Evolutionary conservation across 2,329 filamentous ascomycete genomes (phyloP).

Genomic region (Aspergillus pseudotamarii): DNA sequence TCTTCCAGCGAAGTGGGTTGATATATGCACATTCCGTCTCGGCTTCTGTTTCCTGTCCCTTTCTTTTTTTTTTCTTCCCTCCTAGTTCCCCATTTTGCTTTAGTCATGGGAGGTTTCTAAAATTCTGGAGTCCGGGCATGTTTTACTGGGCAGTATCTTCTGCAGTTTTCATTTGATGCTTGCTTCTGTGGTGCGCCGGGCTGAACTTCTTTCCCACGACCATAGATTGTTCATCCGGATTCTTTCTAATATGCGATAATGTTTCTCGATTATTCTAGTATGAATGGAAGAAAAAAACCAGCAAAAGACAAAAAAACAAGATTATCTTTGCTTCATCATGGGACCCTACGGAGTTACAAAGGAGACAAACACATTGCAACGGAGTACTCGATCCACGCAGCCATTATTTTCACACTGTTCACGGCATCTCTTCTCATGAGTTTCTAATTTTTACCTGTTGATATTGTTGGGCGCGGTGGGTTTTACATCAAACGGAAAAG

Average conservation of each 20-base stretch:
- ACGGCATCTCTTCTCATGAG: constrained; percentile 1
- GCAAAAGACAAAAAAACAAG: constrained; percentile 27
- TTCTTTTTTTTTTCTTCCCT: constrained; percentile 7
- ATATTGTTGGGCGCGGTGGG: background rate
- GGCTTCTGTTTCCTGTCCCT: constrained; percentile 18
- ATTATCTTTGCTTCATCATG: constrained; percentile 11
- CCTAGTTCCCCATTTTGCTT: constrained; percentile 24
- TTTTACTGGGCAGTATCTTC: constrained; percentile 36
- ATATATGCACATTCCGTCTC: constrained; percentile 30
- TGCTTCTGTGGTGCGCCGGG: constrained; percentile 32
- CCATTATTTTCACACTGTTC: background rate
- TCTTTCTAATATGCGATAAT: constrained; percentile 15
- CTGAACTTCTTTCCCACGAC: constrained; percentile 33
- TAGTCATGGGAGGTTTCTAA: constrained; percentile 34
- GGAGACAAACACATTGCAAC: background rate
- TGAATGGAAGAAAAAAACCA: constrained; percentile 29
- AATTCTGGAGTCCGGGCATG: constrained; percentile 41
- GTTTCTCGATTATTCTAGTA: constrained; percentile 30
- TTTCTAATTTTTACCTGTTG: background rate
- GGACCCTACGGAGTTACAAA: background rate
- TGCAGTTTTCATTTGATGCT: constrained; percentile 28
- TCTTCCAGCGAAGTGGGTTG: constrained; percentile 27
- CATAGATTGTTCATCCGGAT: constrained; percentile 35
- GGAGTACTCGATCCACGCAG: background rate
- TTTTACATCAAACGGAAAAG: background rate